Evolutionary conservation across 129 eudicot genomes (phyloP), one percentile per base, ranked within the genome.

Genomic region (Helianthus tuberosus): DNA sequence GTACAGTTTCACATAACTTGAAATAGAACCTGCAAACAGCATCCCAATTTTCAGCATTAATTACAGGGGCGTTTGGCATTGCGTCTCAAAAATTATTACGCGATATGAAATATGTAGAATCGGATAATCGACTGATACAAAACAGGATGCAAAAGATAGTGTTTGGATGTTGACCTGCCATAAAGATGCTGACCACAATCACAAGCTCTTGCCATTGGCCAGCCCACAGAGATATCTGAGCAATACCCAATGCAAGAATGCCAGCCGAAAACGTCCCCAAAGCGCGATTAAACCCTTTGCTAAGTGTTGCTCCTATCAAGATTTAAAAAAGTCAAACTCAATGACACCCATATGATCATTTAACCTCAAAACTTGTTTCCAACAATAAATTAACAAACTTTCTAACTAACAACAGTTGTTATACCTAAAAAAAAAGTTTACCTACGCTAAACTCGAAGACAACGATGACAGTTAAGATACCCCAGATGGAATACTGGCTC

Each of bases 381-480:
- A 10, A 70, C 14, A 11, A 57, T 17, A 25, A 59, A 6, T 25
- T 23, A 25, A 58, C 39, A 9, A 11, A 53, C 59, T 53, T 53
- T 6, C 11, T 53, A 16, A 53, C 11, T 41, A 4, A 72, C 25
- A 43, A 47, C 77, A 73, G 47, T n/a, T 44, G 23, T 39, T 11
- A 55, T 1, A 39, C 6, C 25, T 7, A 25, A 38, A 58, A 25
- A 39, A 41, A 23, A 29, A 75, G 25, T 32, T 32, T 77, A 95
- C 99, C 97, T 72, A 91, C 79, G 87, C 97, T 95, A 81, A 91
- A 95, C 68, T 95, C 99, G 15, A 95, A 95, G 11, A 95, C 97
- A 2, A 95, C 96, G 3, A 95, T 96, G 49, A 95, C 99, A 41
- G 99, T 95, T 12, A 95, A 87, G 35, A 95, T 91, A 17, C 89